These are phyloP conservation scores for Agaricales sp. DNA, from an alignment of 1,284 basidiomycete species.

Conservation along the genomic window DNA sequence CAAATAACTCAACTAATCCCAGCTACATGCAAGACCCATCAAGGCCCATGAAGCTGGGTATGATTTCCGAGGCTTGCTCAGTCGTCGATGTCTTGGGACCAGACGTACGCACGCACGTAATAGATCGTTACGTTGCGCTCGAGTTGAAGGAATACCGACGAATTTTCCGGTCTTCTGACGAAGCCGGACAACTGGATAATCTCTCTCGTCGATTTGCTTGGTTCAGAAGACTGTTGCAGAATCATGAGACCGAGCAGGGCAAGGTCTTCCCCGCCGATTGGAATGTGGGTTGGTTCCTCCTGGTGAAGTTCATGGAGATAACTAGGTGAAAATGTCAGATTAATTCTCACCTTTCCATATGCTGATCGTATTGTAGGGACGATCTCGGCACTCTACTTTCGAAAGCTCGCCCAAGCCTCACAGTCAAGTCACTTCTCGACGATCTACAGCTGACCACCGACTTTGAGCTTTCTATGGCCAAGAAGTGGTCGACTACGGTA, in stretches of 20 bases:
- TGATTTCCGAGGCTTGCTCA: slow-evolving; percentile 70
- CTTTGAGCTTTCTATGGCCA: slow-evolving; percentile 73
- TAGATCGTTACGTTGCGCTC: slow-evolving; percentile 85
- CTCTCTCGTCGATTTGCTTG: slow-evolving; percentile 89
- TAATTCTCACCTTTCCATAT: slow-evolving; percentile 1
- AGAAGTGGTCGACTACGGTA: slow-evolving; percentile 73
- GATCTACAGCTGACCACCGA: slow-evolving; percentile 78
- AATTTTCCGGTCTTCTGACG: slow-evolving; percentile 87
- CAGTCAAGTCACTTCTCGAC: slow-evolving; percentile 74
- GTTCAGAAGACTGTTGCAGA: slow-evolving; percentile 87
- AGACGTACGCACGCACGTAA: slow-evolving; percentile 71
- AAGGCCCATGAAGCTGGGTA: slow-evolving; percentile 51
- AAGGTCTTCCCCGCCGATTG: slow-evolving; percentile 76
- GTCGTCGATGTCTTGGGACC: slow-evolving; percentile 81
- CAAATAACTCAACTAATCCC: slow-evolving; percentile 7
- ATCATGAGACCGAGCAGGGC: slow-evolving; percentile 82
- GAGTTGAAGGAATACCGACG: slow-evolving; percentile 95
- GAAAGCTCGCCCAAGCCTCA: slow-evolving; percentile 61
- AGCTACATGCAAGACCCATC: slow-evolving; percentile 76
- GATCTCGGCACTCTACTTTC: slow-evolving; percentile 58
- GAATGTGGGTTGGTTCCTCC: slow-evolving; percentile 74
- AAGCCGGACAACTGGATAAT: slow-evolving; percentile 96
- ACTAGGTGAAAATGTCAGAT: slow-evolving; percentile 70
- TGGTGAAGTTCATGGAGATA: slow-evolving; percentile 78
- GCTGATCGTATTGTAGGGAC: slow-evolving; percentile 34